Evolutionary conservation across 2,329 filamentous ascomycete species (phyloP).

Genomic region (Emergomyces orientalis): DNA sequence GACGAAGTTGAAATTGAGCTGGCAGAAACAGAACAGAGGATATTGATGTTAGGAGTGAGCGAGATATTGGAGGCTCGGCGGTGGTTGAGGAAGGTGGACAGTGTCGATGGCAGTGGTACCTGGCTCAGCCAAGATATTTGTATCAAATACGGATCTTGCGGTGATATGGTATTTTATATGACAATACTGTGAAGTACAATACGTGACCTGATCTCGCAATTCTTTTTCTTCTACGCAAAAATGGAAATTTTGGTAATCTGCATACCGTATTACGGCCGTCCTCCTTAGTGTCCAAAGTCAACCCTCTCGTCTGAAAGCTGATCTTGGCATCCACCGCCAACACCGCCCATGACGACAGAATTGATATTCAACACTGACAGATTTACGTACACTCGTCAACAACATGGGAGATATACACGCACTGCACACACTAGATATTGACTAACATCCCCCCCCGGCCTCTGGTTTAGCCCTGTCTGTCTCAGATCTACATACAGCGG

Average conservation of each 20-base stretch:
- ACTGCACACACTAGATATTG: background rate
- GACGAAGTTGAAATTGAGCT: background rate
- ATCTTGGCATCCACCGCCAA: background rate
- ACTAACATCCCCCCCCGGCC: background rate
- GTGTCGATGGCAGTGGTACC: background rate
- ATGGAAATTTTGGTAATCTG: background rate
- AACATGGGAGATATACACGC: background rate
- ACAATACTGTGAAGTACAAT: background rate
- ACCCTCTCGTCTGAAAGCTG: background rate
- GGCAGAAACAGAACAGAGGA: background rate
- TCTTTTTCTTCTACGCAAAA: no score
- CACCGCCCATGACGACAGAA: background rate
- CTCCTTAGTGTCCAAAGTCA: background rate
- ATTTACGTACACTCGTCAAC: background rate
- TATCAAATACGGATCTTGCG: background rate
- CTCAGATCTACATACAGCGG: background rate
- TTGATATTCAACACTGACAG: background rate
- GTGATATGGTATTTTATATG: background rate
- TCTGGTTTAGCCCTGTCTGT: background rate
- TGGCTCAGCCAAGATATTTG: background rate
- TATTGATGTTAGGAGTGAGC: background rate
- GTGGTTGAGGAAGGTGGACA: background rate
- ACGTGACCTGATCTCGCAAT: no score
- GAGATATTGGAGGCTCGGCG: background rate
- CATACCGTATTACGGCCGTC: background rate